These are phyloP conservation scores for Rhodotorula taiwanensis DNA, from an alignment of 768 basidiomycete species.

Conservation along the genomic window DNA sequence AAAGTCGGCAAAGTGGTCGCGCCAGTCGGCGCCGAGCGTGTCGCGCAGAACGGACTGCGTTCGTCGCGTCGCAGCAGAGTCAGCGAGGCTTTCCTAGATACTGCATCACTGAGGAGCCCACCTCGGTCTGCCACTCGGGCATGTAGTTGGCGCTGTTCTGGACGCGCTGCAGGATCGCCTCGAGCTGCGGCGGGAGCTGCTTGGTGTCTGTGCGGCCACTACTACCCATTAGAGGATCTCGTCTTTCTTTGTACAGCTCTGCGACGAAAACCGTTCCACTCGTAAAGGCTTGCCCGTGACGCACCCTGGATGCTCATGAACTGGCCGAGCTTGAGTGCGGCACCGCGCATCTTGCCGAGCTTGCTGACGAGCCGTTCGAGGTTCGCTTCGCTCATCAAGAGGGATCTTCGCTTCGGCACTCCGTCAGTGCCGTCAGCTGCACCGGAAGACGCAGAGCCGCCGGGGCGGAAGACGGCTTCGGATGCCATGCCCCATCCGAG, in stretches of 20 bases:
- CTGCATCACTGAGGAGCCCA: too few species aligned
- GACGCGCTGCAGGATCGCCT: conserved; percentile 78
- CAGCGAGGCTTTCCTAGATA: background rate
- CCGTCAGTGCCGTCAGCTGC: conserved; percentile 22
- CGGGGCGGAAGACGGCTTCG: conserved; percentile 61
- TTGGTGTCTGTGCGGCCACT: conserved; percentile 62
- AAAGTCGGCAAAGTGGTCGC: conserved; percentile 62
- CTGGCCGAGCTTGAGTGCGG: conserved; percentile 91
- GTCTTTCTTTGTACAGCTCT: too few species aligned
- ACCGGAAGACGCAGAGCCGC: conserved; percentile 32
- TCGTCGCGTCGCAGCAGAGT: too few species aligned
- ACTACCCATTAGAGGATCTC: background rate
- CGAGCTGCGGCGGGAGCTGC: conserved; percentile 75
- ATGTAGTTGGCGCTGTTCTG: conserved; percentile 97
- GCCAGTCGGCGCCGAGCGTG: conserved; percentile 74
- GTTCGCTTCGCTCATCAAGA: conserved; percentile 88
- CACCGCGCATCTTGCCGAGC: conserved; percentile 90
- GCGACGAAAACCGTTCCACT: too few species aligned
- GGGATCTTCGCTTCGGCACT: conserved; percentile 44
- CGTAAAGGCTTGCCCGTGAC: too few species aligned
- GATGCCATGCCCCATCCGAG: conserved; percentile 82
- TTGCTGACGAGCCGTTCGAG: conserved; percentile 82
- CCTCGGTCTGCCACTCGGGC: conserved; percentile 98
- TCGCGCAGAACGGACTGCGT: conserved; percentile 61
- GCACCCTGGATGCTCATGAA: conserved; percentile 92